Evolutionary conservation across 2,329 filamentous ascomycete species (phyloP), one percentile per base, ranked within the genome.

Genomic region (Aspergillus latus): DNA sequence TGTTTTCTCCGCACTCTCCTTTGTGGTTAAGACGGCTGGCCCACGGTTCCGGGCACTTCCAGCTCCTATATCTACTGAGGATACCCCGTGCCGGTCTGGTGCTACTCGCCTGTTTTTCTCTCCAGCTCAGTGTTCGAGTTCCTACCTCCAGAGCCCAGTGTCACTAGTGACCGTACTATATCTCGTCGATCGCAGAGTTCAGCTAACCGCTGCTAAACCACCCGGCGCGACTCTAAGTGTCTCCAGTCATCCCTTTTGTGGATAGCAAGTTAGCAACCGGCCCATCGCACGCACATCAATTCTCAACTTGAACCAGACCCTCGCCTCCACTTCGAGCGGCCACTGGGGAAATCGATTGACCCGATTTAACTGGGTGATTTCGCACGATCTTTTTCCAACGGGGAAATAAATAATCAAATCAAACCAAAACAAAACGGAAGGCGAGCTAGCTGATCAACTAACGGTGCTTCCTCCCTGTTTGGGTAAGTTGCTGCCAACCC

Each of bases 381-480:
- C 10, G 28, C 29, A n/a, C 34, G 34, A 16, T 5, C 28, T 37
- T 44, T 45, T 52, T 45, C 29, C 37, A 47, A 29, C 28, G 8
- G 49, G 32, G 46, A 56, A 54, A 51, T 46, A 42, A 51, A 45
- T 32, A 51, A 45, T 32, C 26, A 59, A 53, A 52, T 48, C 39
- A 42, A 53, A 51, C 43, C 50, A 45, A 39, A 42, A 37, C 30
- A 49, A 48, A 56, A 53, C 50, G 45, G 44, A 51, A 49, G 30
- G 51, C 55, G 21, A 54, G 39, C 51, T 55, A 58, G 52, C 43
- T 57, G 53, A 52, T 60, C 56, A 58, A 59, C 59, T 60, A 62
- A 63, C 63, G 60, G 63, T 54, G 56, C 56, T 62, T 52, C 51
- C 57, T 61, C 60, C 62, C 58, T 50, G 51, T 59, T 63, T 53